Evolutionary conservation across 306 rosid species (phyloP).

Genomic region (Begonia fuchsioides): DNA sequence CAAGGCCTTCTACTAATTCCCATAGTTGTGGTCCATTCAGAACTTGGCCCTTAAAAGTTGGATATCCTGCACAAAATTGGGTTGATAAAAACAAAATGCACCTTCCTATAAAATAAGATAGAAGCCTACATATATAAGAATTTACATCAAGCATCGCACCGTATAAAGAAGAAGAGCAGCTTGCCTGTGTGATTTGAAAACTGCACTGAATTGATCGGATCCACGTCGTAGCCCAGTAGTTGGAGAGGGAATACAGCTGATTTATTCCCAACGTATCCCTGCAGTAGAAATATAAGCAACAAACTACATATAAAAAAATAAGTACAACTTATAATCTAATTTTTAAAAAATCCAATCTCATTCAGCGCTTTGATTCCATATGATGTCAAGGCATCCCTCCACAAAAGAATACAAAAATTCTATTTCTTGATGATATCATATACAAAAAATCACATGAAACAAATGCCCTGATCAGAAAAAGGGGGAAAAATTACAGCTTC

Average conservation of each 20-base stretch:
- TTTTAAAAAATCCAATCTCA: too few relatives aligned
- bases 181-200: conserved; percentile 93
- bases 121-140: conserved; percentile 14
- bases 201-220: conserved; percentile 82
- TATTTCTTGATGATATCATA: too few relatives aligned
- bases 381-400: too few relatives aligned
- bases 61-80: conserved; percentile 52
- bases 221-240: conserved; percentile 80
- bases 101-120: conserved; percentile 13
- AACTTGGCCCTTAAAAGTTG: conserved; percentile 79
- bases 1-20: conserved; percentile 65
- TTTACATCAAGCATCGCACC: conserved; percentile 30
- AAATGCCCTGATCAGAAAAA: too few relatives aligned
- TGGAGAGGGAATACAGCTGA: conserved; percentile 80
- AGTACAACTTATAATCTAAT: background rate
- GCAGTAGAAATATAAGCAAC: conserved; percentile 7
- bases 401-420: too few relatives aligned
- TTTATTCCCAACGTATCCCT: conserved; percentile 88
- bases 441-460: too few relatives aligned
- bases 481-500: too few relatives aligned
- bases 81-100: conserved; percentile 19
- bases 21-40: conserved; percentile 69
- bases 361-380: too few relatives aligned
- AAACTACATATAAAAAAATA: too few relatives aligned
- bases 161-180: conserved; percentile 37